phyloP scores from a whole-genome alignment of 2,329 filamentous ascomycete species.

The Nannizziopsis barbatae region DNA sequence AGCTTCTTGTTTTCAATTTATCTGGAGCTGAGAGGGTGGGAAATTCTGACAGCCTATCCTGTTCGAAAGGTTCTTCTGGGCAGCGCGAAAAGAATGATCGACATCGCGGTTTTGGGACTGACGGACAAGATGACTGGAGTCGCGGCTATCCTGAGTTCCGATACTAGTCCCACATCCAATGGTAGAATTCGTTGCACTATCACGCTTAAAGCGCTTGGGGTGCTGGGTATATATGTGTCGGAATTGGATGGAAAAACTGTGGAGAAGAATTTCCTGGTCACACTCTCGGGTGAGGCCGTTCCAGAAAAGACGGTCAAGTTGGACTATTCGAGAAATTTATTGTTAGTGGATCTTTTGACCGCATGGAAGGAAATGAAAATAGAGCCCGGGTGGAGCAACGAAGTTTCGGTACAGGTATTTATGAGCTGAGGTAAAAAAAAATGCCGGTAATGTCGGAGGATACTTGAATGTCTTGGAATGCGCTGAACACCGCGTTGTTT shows the following conservation, averaged over 20 bases:
- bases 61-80: constrained; percentile 43
- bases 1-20: constrained; percentile 49
- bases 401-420: constrained; percentile 58
- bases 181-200: constrained; percentile 55
- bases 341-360: constrained; percentile 63
- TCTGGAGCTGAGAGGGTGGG: constrained; percentile 58
- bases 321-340: constrained; percentile 38
- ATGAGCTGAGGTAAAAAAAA: constrained; percentile 21
- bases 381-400: constrained; percentile 65
- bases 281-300: constrained; percentile 60
- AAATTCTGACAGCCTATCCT: constrained; percentile 68
- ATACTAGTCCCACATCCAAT: constrained; percentile 47
- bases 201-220: constrained; percentile 67
- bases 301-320: constrained; percentile 50
- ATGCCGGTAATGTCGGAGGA: neutral
- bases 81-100: constrained; percentile 27
- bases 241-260: constrained; percentile 51
- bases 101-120: constrained; percentile 62
- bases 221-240: constrained; percentile 62
- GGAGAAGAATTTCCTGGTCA: constrained; percentile 57
- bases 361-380: constrained; percentile 70
- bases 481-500: neutral
- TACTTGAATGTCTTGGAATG: neutral
- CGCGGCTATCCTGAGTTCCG: constrained; percentile 59
- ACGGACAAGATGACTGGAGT: constrained; percentile 82